Conservation (phyloP, 2,329 filamentous ascomycete genomes). For the Triangularia verruculosa region DNA sequence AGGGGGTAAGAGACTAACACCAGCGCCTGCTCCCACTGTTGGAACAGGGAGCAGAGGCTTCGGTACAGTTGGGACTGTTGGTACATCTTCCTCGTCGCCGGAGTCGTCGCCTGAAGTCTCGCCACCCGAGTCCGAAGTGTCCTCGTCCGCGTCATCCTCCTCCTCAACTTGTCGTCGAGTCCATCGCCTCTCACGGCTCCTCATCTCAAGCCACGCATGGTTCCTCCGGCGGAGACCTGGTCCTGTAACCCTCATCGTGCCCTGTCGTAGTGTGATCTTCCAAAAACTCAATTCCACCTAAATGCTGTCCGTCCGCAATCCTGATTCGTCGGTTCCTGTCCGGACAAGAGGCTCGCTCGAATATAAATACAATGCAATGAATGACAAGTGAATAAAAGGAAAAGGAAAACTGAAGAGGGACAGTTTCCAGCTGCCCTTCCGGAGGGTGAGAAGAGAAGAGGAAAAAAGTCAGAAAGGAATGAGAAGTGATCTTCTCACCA, state of each 20-base stretch:
- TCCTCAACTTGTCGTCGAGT: constrained; percentile 15
- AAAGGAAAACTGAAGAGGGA: background rate
- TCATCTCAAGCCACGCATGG: constrained; percentile 23
- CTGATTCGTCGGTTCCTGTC: constrained; percentile 14
- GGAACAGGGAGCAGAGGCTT: background rate
- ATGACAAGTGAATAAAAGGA: background rate
- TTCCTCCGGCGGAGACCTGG: constrained; percentile 21
- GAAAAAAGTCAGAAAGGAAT: constrained; percentile 3
- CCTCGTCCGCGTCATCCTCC: background rate
- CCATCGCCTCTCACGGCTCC: constrained; percentile 13
- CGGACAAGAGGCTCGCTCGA: background rate
- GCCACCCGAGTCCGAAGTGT: background rate
- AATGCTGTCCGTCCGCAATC: background rate
- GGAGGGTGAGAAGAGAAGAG: constrained; percentile 7
- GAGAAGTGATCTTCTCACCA: constrained; percentile 10
- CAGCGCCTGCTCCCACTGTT: background rate
- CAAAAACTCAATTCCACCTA: background rate
- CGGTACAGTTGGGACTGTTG: background rate
- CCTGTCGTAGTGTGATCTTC: background rate
- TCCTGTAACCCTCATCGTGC: constrained; percentile 20
- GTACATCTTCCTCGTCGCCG: constrained; percentile 3
- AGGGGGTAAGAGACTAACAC: background rate
- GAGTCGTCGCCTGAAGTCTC: constrained; percentile 1
- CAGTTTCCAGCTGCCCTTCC: constrained; percentile 19
- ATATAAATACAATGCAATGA: background rate